Percentiles rank a stretch among this genome's conserved stretches.
Conservation (phyloP, 1,139 yeast genomes). For the Oligophagozyma castellii region DNA sequence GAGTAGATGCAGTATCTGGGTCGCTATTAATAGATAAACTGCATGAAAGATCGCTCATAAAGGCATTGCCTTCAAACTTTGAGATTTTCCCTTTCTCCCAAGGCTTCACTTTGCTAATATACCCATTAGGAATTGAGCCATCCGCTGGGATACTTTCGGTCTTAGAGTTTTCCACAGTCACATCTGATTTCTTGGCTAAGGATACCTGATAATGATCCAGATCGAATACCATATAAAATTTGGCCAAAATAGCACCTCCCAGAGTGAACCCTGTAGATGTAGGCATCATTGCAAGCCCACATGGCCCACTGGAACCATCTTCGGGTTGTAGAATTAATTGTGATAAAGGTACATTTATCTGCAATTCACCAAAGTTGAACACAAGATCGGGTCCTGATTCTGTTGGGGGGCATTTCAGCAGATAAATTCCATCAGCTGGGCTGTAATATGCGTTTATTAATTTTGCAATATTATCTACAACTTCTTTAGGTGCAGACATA, state of each 20-base stretch:
- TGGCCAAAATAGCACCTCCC: slow-evolving; percentile 64
- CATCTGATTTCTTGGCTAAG: slow-evolving; percentile 37
- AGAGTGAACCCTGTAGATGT: slow-evolving; percentile 29
- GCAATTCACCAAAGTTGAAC: slow-evolving; percentile 41
- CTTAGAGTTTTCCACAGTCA: slow-evolving; percentile 3
- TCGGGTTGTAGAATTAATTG: slow-evolving; percentile 24
- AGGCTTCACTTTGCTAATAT: slow-evolving; percentile 8
- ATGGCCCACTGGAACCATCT: slow-evolving; percentile 12
- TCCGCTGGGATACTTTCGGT: slow-evolving; percentile 7
- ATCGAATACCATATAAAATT: slow-evolving; percentile 68
- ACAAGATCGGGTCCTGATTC: slow-evolving; percentile 20
- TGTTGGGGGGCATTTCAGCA: slow-evolving; percentile 22
- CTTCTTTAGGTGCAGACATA: slow-evolving; percentile 35
- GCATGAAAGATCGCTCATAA: too few relatives aligned
- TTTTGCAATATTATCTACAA: slow-evolving; percentile 29
- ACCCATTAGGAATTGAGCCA: slow-evolving; percentile 13
- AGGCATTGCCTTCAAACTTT: too few relatives aligned
- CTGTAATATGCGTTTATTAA: slow-evolving; percentile 29
- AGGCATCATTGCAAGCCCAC: slow-evolving; percentile 26
- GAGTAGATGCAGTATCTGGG: too few relatives aligned
- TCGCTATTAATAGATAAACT: too few relatives aligned
- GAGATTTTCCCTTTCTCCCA: too few relatives aligned
- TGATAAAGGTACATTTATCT: slow-evolving; percentile 34
- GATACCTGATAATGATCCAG: slow-evolving; percentile 51
- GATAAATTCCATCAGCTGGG: slow-evolving; percentile 25